phyloP scores from a whole-genome alignment of 257 asterid species.

The Cinchona pubescens region DNA sequence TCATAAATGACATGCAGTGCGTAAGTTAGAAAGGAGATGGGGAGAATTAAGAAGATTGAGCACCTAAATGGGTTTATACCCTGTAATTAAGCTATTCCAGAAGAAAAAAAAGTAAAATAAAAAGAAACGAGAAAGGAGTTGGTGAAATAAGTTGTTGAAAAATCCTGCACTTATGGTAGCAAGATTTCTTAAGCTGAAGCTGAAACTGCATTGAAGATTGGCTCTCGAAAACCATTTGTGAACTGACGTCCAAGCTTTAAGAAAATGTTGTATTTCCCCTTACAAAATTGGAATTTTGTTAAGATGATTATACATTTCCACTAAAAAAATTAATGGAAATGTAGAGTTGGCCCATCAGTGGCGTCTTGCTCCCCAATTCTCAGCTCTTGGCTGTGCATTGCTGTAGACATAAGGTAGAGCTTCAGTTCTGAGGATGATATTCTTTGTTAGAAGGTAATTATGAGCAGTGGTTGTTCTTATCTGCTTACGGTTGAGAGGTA shows the following conservation, averaged over 20 bases:
- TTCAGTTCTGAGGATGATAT: constrained; percentile 2
- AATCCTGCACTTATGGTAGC: not conserved
- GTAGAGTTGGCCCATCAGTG: not conserved
- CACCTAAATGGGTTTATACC: not conserved
- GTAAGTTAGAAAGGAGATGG: not conserved
- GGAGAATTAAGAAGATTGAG: not conserved
- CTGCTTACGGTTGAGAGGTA: not conserved
- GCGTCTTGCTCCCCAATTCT: not conserved
- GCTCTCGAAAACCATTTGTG: too few relatives aligned
- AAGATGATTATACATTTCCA: too few relatives aligned
- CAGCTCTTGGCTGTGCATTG: not conserved
- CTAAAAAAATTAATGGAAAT: too few relatives aligned
- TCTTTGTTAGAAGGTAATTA: not conserved
- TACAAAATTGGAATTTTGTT: not conserved
- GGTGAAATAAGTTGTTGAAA: not conserved
- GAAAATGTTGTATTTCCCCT: not conserved
- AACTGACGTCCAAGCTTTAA: not conserved
- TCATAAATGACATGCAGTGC: not conserved
- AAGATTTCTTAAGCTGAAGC: not conserved
- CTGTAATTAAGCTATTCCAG: not conserved
- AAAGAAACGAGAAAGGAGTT: too few relatives aligned
- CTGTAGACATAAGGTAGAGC: constrained; percentile 3
- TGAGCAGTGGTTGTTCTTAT: not conserved
- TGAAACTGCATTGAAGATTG: not conserved
- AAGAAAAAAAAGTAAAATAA: not conserved